Base-by-base conservation (phyloP, 2,329 filamentous ascomycete genomes). In the Stenocarpella maydis region DNA sequence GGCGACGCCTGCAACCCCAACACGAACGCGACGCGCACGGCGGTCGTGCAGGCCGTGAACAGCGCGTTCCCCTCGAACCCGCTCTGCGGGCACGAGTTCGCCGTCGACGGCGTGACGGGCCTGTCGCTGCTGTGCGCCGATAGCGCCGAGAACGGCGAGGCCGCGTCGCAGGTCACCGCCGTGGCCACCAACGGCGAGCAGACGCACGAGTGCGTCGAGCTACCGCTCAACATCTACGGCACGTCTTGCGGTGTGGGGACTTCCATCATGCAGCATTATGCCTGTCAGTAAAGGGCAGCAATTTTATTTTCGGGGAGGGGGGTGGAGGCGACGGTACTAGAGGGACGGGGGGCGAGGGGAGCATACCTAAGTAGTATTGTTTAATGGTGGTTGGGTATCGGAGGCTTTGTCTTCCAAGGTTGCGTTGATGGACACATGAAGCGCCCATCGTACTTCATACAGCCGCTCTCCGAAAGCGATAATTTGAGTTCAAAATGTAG, bases 131-230 rank as follows among this genome's bases (percentile, higher is more conserved):
- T 71, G 8, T 72, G 69, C 55, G 61, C 60, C 12, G 52, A 68
- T 24, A 67, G 50, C 26, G 54, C 54, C 15, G 54, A 60, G 54
- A 65, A 69, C 8, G 43, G 21, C 34, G 39, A 45, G 2, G 37
- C 41, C 15, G 65, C 65, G 26, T 58, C 70, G 8, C 60, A 68
- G 37, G 69, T 71, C 53, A 72, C 71, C 10, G 71, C 71, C 41
- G 66, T 72, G 19, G 71, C 71, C 6, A 71, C 70, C 37, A 65
- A 70, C 52, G 70, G 70, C 58, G 47, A 55, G 39, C 28, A 71
- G 68, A 71, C 68, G 26, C 70, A 71, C 65, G 49, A 66, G 21
- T 71, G 70, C 37, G 65, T 60, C 10, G 45, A 37, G 4, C 14
- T 70, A 0, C 64, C 64, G 9, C 55, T 39, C 19, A 67, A 19